phyloP scores from a whole-genome alignment of 306 rosid species.

The Gastrolobium bilobum region DNA sequence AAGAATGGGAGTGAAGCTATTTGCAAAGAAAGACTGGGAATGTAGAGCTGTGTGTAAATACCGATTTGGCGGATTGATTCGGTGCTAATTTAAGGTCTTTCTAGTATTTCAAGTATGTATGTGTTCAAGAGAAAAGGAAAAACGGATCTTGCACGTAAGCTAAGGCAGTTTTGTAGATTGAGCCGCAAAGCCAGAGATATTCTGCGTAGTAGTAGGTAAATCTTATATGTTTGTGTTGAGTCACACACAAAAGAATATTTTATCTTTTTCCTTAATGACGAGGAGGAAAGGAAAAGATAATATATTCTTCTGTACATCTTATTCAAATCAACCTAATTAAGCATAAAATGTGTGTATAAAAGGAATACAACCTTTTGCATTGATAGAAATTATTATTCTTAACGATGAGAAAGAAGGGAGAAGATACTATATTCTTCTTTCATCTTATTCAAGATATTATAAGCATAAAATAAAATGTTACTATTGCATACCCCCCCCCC shows the following conservation, averaged over 20 bases:
- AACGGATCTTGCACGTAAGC: not conserved
- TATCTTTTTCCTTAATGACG: too few relatives aligned
- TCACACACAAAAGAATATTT: too few relatives aligned
- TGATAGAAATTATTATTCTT: not conserved
- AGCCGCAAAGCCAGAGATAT: not conserved
- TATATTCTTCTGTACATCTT: not conserved
- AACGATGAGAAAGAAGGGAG: not conserved
- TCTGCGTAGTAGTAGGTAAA: not conserved
- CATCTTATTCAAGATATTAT: too few relatives aligned
- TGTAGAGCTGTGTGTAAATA: not conserved
- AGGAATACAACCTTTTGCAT: too few relatives aligned
- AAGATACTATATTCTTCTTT: not conserved
- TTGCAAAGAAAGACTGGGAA: not conserved
- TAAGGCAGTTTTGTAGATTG: not conserved
- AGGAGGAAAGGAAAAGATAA: not conserved
- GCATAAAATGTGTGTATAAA: not conserved
- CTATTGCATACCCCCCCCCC: not conserved
- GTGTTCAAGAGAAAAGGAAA: not conserved
- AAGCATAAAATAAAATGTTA: too few relatives aligned
- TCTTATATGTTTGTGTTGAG: too few relatives aligned
- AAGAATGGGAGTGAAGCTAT: conserved; percentile 38
- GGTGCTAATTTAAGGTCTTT: not conserved
- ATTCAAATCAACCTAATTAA: not conserved
- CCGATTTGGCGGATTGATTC: not conserved
- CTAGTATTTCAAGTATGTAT: not conserved